Conservation (phyloP, 108 stramenopile genomes). For the Nitzschia sp. region DNA sequence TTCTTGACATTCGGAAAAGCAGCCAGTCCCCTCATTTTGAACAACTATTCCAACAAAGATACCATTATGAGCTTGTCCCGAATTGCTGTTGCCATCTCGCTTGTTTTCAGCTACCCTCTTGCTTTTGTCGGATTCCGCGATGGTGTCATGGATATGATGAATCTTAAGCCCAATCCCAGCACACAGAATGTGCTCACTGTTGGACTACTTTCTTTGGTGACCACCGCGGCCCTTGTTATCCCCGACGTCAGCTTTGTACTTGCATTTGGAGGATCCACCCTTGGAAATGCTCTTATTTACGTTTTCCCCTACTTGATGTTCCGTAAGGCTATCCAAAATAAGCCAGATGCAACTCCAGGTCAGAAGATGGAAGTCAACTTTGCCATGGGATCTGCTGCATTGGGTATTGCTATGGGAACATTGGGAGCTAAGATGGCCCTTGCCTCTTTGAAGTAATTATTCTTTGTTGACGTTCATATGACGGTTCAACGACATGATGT, state of each 20-base stretch:
- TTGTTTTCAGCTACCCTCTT: conserved; percentile 65
- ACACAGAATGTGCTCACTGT: conserved; percentile 67
- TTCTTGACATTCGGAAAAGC: conserved; percentile 92
- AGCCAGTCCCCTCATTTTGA: conserved; percentile 88
- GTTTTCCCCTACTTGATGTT: conserved; percentile 86
- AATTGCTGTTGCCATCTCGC: conserved; percentile 83
- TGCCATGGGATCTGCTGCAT: conserved; percentile 57
- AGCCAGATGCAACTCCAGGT: conserved; percentile 55
- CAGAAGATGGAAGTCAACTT: conserved; percentile 66
- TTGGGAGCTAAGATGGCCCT: conserved; percentile 50
- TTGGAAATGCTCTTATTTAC: conserved; percentile 90
- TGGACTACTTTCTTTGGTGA: conserved; percentile 62
- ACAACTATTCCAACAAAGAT: conserved; percentile 92
- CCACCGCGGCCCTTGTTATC: conserved; percentile 61
- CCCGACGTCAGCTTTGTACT: conserved; percentile 83
- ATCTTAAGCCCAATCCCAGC: conserved; percentile 41
- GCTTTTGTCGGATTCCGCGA: conserved; percentile 79
- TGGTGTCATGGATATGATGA: conserved; percentile 73
- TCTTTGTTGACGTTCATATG: too few species aligned
- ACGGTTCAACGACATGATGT: too few species aligned
- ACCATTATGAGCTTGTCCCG: conserved; percentile 81
- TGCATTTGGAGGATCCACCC: conserved; percentile 90
- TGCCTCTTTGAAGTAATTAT: conserved; percentile 24
- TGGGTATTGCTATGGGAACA: conserved; percentile 68
- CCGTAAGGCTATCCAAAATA: conserved; percentile 60